These are phyloP conservation scores for Fomitiporia mediterranea DNA, from an alignment of 1,284 basidiomycete species.

Conservation along the genomic window DNA sequence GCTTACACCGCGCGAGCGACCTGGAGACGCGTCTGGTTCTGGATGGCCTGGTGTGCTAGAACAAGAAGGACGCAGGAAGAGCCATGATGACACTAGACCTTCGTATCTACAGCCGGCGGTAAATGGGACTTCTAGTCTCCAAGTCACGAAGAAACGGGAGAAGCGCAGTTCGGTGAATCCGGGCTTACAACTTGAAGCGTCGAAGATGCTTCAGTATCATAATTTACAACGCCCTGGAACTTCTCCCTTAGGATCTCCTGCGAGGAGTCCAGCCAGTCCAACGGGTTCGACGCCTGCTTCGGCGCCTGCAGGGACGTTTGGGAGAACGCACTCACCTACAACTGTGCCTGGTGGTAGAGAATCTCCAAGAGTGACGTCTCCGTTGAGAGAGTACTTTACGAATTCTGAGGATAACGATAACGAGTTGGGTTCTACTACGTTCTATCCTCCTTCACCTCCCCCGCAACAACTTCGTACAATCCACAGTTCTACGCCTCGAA, in stretches of 20 bases:
- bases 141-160: conserved; percentile 27
- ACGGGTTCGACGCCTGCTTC: not conserved
- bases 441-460: conserved; percentile 15
- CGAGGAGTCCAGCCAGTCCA: too few species aligned
- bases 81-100: conserved; percentile 56
- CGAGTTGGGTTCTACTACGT: conserved; percentile 16
- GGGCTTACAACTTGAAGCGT: conserved; percentile 31
- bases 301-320: not conserved
- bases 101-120: conserved; percentile 33
- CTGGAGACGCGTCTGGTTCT: not conserved
- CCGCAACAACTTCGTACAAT: conserved; percentile 3
- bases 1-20: conserved; percentile 24
- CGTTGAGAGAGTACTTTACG: conserved; percentile 17
- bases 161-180: conserved; percentile 48
- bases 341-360: conserved; percentile 8
- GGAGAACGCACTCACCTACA: not conserved
- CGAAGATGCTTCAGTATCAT: conserved; percentile 16
- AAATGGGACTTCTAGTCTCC: conserved; percentile 23
- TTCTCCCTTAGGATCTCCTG: conserved; percentile 24
- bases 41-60: conserved; percentile 16
- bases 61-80: conserved; percentile 42
- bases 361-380: conserved; percentile 17
- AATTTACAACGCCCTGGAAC: conserved; percentile 19
- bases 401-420: conserved; percentile 9
- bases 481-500: conserved; percentile 4